phyloP scores from a whole-genome alignment of 768 basidiomycete species.

The Agaricus blazei region DNA sequence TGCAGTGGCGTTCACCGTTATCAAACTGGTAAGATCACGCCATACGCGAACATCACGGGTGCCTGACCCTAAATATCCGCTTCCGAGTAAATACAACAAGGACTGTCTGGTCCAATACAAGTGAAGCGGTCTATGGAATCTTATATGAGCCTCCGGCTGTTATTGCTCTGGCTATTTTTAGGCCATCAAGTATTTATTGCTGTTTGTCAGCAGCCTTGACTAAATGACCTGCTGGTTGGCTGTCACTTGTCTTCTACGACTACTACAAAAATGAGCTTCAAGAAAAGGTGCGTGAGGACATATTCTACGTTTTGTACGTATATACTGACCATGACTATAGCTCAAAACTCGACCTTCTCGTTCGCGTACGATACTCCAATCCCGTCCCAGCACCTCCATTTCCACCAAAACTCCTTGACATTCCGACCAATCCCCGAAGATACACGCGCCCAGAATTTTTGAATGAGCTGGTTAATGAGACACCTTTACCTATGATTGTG shows the following conservation, averaged over 20 bases:
- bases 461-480: constrained; percentile 72
- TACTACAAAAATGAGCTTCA: constrained; percentile 42
- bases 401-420: constrained; percentile 91
- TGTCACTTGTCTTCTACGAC: background rate
- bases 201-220: background rate
- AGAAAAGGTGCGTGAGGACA: constrained; percentile 41
- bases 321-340: constrained; percentile 15
- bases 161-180: background rate
- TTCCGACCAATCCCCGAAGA: constrained; percentile 85
- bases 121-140: too few species aligned
- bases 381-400: constrained; percentile 95
- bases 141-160: too few species aligned
- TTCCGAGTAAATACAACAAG: too few species aligned
- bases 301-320: background rate
- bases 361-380: constrained; percentile 90
- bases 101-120: too few species aligned
- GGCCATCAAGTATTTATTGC: background rate
- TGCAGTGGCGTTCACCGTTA: too few species aligned
- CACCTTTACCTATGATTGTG: constrained; percentile 90
- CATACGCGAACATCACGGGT: background rate
- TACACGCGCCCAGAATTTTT: constrained; percentile 86
- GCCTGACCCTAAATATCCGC: background rate
- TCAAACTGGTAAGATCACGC: too few species aligned
- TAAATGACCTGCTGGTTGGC: background rate
- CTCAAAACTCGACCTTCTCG: constrained; percentile 83